phyloP scores from a whole-genome alignment of 768 basidiomycete genomes.

The Kwoniella sp. region DNA sequence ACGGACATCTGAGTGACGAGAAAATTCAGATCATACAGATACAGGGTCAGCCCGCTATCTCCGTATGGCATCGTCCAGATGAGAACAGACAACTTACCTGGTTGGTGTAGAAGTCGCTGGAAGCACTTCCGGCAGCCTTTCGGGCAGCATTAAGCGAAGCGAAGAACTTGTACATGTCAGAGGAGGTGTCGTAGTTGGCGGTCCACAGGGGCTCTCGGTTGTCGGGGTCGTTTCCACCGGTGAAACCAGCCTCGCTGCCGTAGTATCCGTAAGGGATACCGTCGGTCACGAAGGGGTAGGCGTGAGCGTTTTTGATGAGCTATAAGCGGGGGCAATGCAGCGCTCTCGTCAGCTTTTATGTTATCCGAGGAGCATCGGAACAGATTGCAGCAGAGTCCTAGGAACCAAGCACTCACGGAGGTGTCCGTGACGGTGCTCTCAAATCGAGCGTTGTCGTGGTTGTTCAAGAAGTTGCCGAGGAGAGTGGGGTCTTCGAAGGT shows the following conservation, averaged over 20 bases:
- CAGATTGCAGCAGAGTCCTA: not conserved
- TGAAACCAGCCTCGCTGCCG: slow-evolving; percentile 50
- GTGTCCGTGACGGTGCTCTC: slow-evolving; percentile 42
- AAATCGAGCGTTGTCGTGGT: slow-evolving; percentile 55
- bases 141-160: slow-evolving; percentile 47
- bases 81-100: slow-evolving; percentile 30
- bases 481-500: slow-evolving; percentile 52
- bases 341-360: not conserved
- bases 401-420: slow-evolving; percentile 26
- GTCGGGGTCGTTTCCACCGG: slow-evolving; percentile 52
- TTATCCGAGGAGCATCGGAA: no score
- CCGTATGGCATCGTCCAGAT: no score
- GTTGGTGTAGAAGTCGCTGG: slow-evolving; percentile 48
- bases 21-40: not conserved
- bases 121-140: slow-evolving; percentile 43
- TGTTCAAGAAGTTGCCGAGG: slow-evolving; percentile 53
- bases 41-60: not conserved
- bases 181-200: slow-evolving; percentile 39
- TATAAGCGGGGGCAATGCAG: not conserved
- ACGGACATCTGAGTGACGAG: slow-evolving; percentile 47
- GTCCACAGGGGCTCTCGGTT: slow-evolving; percentile 56
- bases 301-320: slow-evolving; percentile 56
- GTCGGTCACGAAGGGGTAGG: slow-evolving; percentile 55
- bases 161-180: slow-evolving; percentile 52
- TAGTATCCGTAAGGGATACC: slow-evolving; percentile 57